These are phyloP conservation scores for Fusarium irregulare DNA, from an alignment of 2,329 filamentous ascomycete species.

Conservation along the genomic window DNA sequence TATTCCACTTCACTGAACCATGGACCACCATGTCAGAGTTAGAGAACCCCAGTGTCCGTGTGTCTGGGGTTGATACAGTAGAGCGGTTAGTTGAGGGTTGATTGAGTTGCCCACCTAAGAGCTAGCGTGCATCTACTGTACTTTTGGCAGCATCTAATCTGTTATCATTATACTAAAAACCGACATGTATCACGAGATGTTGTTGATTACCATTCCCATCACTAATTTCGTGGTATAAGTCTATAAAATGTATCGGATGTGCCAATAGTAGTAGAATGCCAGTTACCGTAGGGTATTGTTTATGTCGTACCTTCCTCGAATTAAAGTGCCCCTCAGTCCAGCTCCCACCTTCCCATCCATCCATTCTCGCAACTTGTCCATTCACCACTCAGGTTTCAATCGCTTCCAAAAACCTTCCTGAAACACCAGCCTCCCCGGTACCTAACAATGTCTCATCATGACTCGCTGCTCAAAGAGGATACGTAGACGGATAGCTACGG, in stretches of 20 bases:
- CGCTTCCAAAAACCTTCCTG: conserved; percentile 28
- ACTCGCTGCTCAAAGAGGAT: conserved; percentile 23
- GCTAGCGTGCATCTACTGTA: conserved; percentile 6
- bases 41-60: conserved; percentile 17
- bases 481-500: neutral
- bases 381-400: conserved; percentile 20
- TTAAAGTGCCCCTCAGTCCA: neutral
- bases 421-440: conserved; percentile 30
- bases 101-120: neutral
- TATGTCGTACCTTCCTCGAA: neutral
- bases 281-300: neutral
- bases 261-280: neutral
- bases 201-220: neutral
- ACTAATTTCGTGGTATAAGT: neutral
- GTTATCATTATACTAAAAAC: conserved; percentile 3
- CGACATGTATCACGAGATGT: neutral
- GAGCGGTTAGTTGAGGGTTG: conserved; percentile 14
- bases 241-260: neutral
- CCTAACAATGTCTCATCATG: conserved; percentile 28
- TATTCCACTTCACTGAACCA: neutral
- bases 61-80: conserved; percentile 32
- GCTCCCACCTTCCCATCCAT: neutral
- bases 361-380: neutral
- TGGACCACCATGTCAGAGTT: conserved; percentile 5
- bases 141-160: conserved; percentile 12